A percentile compares a stretch with the other conserved stretches of the same genome.
Conservation (phyloP, 2,329 filamentous ascomycete genomes). For the Aspergillus phoenicis region DNA sequence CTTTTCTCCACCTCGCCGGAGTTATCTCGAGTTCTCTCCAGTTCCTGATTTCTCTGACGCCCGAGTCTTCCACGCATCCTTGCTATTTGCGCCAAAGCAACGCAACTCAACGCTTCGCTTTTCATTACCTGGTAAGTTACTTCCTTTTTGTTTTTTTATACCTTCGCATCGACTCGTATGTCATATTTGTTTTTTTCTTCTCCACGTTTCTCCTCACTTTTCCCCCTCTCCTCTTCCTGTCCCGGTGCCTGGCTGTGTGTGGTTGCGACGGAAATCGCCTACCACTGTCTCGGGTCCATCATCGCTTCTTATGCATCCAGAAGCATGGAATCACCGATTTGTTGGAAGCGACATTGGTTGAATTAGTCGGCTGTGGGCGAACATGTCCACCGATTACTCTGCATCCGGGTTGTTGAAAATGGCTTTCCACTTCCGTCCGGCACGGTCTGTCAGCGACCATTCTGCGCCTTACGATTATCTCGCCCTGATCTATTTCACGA, state of each 20-base stretch:
- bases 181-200: not conserved
- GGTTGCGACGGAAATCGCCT: conserved; percentile 1
- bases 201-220: not conserved
- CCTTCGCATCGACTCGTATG: not conserved
- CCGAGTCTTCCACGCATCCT: conserved; percentile 24
- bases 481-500: conserved; percentile 9
- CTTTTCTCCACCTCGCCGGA: conserved; percentile 28
- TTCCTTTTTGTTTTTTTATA: not conserved
- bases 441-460: conserved; percentile 1
- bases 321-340: not conserved
- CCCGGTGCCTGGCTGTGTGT: not conserved
- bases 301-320: conserved; percentile 9
- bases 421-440: not conserved
- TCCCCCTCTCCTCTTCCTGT: not conserved
- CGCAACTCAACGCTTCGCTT: conserved; percentile 24
- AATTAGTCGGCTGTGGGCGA: not conserved
- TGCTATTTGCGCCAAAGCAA: conserved; percentile 23
- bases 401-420: not conserved
- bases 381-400: not conserved
- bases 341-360: not conserved
- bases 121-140: conserved; percentile 26
- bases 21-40: conserved; percentile 28
- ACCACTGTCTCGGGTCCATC: conserved; percentile 1
- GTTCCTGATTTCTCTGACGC: conserved; percentile 26
- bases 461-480: conserved; percentile 14